Evolutionary conservation across 345 rosid genomes (phyloP), one percentile per base, ranked within the genome.

Genomic region (Eucalyptus polybractea): DNA sequence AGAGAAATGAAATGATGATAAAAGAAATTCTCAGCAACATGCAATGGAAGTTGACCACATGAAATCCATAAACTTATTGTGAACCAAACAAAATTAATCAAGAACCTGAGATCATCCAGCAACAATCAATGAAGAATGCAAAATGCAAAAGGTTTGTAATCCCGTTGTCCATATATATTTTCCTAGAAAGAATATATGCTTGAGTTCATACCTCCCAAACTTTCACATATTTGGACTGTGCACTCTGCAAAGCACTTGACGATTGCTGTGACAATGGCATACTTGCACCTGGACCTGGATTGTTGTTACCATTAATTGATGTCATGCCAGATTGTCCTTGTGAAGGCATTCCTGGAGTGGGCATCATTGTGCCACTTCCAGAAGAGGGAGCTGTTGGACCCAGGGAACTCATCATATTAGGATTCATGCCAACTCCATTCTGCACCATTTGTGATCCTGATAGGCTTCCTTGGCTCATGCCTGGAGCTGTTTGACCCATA

Each of bases 331-430:
- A 89, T 88, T 93, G 98, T 67, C 91, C 94, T 92, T 94, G 97
- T 91, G 95, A 97, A 90, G 95, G 81, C 94, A 97, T 95, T 93
- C 99, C 99, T 72, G 98, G 96, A 72, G 99, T 95, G 88, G 98
- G 98, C 91, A 97, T 95, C 98, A 98, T 95, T 85, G 96, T 93
- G 72, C 96, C 93, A 50, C 93, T 89, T 90, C 98, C 99, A 81
- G 97, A 92, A 86, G 99, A 92, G 91, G 94, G 93, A 76, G 90
- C 92, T 58, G 98, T 92, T 89, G 94, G 96, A 90, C 96, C 97
- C 67, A 94, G 95, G 88, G 95, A 96, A 92, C 47, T 94, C 95
- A 95, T 95, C 94, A 95, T 92, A 90, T 94, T 98, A 89, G 94
- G 98, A 90, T 92, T 98, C 94, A 95, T 94, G 88, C 97, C 93